Percentiles rank a stretch among this genome's conserved stretches.
These are phyloP conservation scores for Paramecium primaurelia DNA, from an alignment of 73 alveolate genomes.

Conservation along the genomic window DNA sequence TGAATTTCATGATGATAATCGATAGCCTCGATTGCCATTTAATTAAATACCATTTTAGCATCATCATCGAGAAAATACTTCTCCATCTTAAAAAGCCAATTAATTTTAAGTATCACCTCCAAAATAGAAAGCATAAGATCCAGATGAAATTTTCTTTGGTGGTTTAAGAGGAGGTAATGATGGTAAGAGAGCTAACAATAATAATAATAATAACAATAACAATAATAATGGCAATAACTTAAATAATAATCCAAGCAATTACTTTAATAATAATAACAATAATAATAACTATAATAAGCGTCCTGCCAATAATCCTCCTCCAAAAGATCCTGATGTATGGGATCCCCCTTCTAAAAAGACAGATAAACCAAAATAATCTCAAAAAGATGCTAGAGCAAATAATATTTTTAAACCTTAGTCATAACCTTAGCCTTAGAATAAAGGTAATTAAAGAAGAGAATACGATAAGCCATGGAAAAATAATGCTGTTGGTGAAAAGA, in stretches of 20 bases:
- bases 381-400: background rate
- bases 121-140: constrained; percentile 3
- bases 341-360: constrained; percentile 49
- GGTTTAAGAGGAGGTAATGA: background rate
- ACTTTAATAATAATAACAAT: background rate
- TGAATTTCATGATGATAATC: background rate
- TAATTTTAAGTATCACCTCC: constrained; percentile 41
- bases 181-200: background rate
- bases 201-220: background rate
- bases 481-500: background rate
- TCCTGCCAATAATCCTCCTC: background rate
- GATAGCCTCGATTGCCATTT: background rate
- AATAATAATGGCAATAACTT: background rate
- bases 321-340: constrained; percentile 62
- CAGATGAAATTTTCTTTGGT: constrained; percentile 28
- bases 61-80: background rate
- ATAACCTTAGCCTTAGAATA: background rate
- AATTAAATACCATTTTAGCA: background rate
- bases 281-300: background rate
- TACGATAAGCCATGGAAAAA: constrained; percentile 47
- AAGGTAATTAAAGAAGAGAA: constrained; percentile 27
- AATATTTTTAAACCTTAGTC: constrained; percentile 6
- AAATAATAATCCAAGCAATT: background rate
- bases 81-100: background rate
- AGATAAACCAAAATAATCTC: background rate